Percentiles rank a stretch among this genome's conserved stretches.
Evolutionary conservation across 73 alveolate genomes (phyloP).

Genomic region (Breviolum minutum): DNA sequence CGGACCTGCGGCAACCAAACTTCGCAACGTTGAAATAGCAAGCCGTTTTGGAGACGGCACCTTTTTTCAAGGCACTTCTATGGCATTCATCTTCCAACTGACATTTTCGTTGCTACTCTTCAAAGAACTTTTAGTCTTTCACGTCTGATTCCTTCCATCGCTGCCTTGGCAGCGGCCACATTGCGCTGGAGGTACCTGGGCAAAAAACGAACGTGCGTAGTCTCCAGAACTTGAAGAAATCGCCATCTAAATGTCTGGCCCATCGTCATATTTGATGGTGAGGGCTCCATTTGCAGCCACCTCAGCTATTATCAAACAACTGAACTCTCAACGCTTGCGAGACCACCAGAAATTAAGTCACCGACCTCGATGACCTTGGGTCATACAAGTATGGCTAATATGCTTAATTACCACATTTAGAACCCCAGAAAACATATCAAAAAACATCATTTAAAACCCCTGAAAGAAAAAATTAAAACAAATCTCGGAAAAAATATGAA

Average conservation of each 20-base stretch:
- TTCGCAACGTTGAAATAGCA: not conserved
- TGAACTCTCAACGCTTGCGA: not conserved
- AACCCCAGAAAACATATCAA: no score
- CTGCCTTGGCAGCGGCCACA: conserved; percentile 58
- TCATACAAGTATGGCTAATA: not conserved
- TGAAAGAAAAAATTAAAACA: no score
- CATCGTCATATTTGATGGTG: conserved; percentile 78
- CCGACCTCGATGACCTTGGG: conserved; percentile 54
- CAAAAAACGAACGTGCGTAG: not conserved
- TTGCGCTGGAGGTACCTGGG: conserved; percentile 66
- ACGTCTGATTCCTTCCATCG: not conserved
- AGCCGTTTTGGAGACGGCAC: no score
- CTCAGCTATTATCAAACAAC: not conserved
- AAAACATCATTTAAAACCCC: no score
- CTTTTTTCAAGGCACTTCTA: no score
- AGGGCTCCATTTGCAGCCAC: conserved; percentile 59
- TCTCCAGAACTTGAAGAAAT: not conserved
- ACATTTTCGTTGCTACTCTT: no score
- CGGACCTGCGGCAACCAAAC: conserved; percentile 1
- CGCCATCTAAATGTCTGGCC: not conserved
- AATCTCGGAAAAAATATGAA: no score
- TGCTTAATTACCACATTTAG: no score
- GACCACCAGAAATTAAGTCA: not conserved
- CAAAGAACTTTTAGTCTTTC: no score
- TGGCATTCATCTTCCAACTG: no score